A percentile compares a stretch with the other conserved stretches of the same genome.
phyloP scores from a whole-genome alignment of 352 stramenopile genomes.

The Globisporangium recalcitrans region DNA sequence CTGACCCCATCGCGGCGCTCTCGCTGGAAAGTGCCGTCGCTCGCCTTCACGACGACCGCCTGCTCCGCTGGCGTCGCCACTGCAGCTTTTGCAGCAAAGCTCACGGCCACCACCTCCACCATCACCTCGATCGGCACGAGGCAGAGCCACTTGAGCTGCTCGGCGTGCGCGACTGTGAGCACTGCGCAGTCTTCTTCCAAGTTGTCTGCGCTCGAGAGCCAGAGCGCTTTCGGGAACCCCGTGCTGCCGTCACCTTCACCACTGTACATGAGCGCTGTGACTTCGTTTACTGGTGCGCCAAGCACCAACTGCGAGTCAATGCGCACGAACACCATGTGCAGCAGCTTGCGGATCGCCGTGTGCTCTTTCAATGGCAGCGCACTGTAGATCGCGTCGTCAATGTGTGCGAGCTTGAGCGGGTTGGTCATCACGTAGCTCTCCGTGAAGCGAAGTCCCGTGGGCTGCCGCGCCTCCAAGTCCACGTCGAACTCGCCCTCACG shows the following conservation, averaged over 20 bases:
- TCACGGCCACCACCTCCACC: slow-evolving; percentile 35
- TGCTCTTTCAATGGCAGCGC: background rate
- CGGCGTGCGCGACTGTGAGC: slow-evolving; percentile 18
- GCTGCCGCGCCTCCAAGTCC: slow-evolving; percentile 25
- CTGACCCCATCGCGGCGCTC: slow-evolving; percentile 24
- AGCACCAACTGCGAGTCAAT: slow-evolving; percentile 29
- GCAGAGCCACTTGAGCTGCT: slow-evolving; percentile 27
- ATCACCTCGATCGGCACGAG: slow-evolving; percentile 32
- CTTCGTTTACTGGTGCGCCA: slow-evolving; percentile 24
- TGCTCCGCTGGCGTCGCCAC: background rate
- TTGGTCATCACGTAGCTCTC: slow-evolving; percentile 34
- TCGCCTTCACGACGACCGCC: background rate
- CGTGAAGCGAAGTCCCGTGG: slow-evolving; percentile 28
- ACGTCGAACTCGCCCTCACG: slow-evolving; percentile 39
- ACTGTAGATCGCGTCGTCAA: slow-evolving; percentile 18
- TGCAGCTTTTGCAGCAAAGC: slow-evolving; percentile 18
- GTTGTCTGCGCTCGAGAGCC: slow-evolving; percentile 20
- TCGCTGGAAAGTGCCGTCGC: background rate
- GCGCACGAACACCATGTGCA: slow-evolving; percentile 23
- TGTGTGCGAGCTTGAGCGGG: slow-evolving; percentile 23
- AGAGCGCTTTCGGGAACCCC: slow-evolving; percentile 32
- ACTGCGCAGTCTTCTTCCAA: slow-evolving; percentile 25
- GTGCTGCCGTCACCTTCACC: background rate
- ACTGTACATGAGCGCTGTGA: slow-evolving; percentile 26
- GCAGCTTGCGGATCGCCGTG: slow-evolving; percentile 2